Evolutionary conservation across 2,329 filamentous ascomycete genomes (phyloP), one percentile per base, ranked within the genome.

Genomic region (Verticillium dahliae): DNA sequence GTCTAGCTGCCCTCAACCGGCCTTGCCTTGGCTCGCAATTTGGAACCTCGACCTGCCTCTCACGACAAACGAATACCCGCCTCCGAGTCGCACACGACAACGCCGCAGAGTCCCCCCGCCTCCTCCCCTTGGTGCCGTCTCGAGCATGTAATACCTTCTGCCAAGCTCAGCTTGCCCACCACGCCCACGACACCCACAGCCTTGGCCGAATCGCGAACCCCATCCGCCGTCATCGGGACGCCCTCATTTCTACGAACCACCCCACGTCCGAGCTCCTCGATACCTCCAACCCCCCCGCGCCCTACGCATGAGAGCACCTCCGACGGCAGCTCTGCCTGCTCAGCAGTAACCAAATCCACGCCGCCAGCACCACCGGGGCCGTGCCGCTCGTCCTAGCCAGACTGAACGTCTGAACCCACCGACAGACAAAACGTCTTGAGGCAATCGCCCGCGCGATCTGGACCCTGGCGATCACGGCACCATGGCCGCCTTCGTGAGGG

Each of bases 401-500:
- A 27, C 27, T 27, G 27, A 15, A 15, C 6, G 14, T n/a, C 39
- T 15, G n/a, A 7, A 14, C 13, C 39, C 39, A 10, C 6, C 45
- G 45, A 22, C 18, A n/a, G 18, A 27, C 39, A 9, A 9, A 2
- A 50, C 45, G 54, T 22, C 27, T 22, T 27, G 27, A 33, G 33
- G 54, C 54, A 14, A 34, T 56, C 54, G 54, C 27, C 54, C 54
- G 27, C 54, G 33, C 54, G 54, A 35, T 18, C 45, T 50, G 54
- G 54, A 56, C 54, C 54, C 54, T 56, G 54, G 54, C 27, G 54
- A 56, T 35, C 54, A 56, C 41, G 63, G 62, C 61, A 65, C 61
- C 35, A 87, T 88, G 81, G 85, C 89, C 76, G 90, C 90, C 74
- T 91, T 91, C 77, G 95, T 99, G 80, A 90, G 95, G 84, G 92